Evolutionary conservation across 2,329 filamentous ascomycete genomes (phyloP).

Genomic region (Fusarium sp.): DNA sequence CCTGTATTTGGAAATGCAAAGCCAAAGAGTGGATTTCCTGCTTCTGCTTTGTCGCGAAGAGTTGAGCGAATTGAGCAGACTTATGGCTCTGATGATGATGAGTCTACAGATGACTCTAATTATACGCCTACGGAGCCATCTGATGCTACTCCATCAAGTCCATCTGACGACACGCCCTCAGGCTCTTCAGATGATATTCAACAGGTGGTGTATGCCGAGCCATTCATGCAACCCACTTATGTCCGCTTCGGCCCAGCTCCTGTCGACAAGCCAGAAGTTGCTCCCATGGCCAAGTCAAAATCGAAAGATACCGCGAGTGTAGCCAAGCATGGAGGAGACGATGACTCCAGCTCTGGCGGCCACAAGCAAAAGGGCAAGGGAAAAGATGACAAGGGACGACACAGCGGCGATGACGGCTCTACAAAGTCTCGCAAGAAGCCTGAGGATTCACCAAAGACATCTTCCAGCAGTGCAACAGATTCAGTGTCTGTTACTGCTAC

Average conservation of each 20-base stretch:
- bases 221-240: slow-evolving; percentile 9
- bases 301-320: not conserved
- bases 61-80: not conserved
- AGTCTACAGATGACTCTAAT: not conserved
- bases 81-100: not conserved
- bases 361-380: slow-evolving; percentile 5
- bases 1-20: not conserved
- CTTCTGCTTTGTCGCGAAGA: not conserved
- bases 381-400: not conserved
- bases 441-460: not conserved
- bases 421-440: not conserved
- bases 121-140: not conserved
- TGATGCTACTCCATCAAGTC: no score
- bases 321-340: not conserved
- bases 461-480: not conserved
- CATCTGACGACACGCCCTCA: not conserved
- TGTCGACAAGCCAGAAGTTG: not conserved
- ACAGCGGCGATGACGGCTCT: not conserved
- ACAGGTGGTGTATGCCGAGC: not conserved
- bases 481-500: not conserved
- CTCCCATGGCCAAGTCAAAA: not conserved
- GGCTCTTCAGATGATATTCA: not conserved
- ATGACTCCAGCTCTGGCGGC: not conserved
- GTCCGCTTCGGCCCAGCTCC: not conserved
- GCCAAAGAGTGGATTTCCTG: not conserved